Base-by-base conservation (phyloP, 108 stramenopile genomes). In the Asterionellopsis glacialis region DNA sequence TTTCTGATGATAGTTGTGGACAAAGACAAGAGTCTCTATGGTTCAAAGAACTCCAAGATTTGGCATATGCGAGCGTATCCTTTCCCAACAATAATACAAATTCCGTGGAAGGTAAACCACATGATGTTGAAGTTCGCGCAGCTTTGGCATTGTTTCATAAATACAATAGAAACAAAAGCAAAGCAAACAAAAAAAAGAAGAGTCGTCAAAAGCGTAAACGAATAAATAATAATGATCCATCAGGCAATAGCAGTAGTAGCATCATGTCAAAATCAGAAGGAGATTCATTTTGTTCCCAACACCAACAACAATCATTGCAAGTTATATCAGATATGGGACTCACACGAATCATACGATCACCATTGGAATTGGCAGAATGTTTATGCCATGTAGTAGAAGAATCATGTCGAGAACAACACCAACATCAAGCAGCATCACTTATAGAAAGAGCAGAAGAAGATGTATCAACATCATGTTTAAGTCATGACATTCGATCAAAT, bases 111-210 rank as follows among this genome's bases (percentile, higher is more conserved):
- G 73, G 83, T 1, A 87, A 84, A 38, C 84, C 85, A 15, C 81
- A 83, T 51, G 83, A 90, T 64, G 57, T 84, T 38, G 85, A 86
- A 62, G 64, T 86, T 39, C 82, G 83, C 28, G 66, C 72, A 18
- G 81, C 81, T 16, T 59, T 80, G 14, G 58, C 73, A 6, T 64
- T 90, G 13, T 84, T 75, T 58, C 81, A 87, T 61, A 62, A 61
- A 26, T 76, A 3, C n/a, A 51, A 33, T 10, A 55, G 23, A 18
- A 18, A n/a, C 41, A 61, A 74, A 67, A 44, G n/a, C 43, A 69
- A 65, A 23, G 62, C 48, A 44, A 41, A 48, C 3, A 23, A 13
- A 7, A 33, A 33, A 33, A 33, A 33, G 33, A 33, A 33, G 33
- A 33, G 7, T 2, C 2, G 7, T 33, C 33, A 2, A 33, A 33